phyloP scores from a whole-genome alignment of 805 yeast species.

The Candida orba region DNA sequence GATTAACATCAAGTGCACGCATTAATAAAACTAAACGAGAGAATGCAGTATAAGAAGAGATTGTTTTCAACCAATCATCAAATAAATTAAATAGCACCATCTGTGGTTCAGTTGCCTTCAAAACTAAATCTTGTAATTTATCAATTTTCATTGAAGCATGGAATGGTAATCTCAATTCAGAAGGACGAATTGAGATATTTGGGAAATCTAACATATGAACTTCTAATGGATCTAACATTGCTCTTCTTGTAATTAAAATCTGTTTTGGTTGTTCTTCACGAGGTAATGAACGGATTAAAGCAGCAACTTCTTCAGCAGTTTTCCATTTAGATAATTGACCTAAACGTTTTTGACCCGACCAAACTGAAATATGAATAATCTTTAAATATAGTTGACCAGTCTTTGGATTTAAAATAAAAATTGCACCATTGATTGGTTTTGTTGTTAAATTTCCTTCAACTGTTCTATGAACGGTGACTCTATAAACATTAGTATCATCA shows the following conservation, averaged over 20 bases:
- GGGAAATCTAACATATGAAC: conserved; percentile 98
- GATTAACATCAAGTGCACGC: conserved; percentile 72
- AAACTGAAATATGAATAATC: conserved; percentile 87
- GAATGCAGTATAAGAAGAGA: conserved; percentile 90
- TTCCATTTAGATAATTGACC: conserved; percentile 96
- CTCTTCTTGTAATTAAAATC: conserved; percentile 81
- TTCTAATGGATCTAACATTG: conserved; percentile 89
- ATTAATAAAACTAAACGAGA: conserved; percentile 78
- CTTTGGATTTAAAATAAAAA: conserved; percentile 82
- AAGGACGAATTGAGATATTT: conserved; percentile 78
- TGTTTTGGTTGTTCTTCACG: conserved; percentile 93
- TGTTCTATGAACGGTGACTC: conserved; percentile 87
- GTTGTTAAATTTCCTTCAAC: conserved; percentile 90
- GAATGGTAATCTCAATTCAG: conserved; percentile 87
- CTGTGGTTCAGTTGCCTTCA: conserved; percentile 86
- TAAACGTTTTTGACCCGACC: conserved; percentile 94
- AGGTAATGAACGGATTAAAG: conserved; percentile 80
- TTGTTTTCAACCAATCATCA: conserved; percentile 85
- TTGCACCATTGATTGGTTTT: conserved; percentile 88
- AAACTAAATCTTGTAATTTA: conserved; percentile 68
- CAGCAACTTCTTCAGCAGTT: conserved; percentile 96
- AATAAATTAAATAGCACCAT: conserved; percentile 86
- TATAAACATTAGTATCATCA: conserved; percentile 90
- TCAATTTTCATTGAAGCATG: conserved; percentile 78
- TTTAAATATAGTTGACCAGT: conserved; percentile 86